These are phyloP conservation scores for Lactuca sativa DNA, from an alignment of 129 eudicot species.

Conservation along the genomic window DNA sequence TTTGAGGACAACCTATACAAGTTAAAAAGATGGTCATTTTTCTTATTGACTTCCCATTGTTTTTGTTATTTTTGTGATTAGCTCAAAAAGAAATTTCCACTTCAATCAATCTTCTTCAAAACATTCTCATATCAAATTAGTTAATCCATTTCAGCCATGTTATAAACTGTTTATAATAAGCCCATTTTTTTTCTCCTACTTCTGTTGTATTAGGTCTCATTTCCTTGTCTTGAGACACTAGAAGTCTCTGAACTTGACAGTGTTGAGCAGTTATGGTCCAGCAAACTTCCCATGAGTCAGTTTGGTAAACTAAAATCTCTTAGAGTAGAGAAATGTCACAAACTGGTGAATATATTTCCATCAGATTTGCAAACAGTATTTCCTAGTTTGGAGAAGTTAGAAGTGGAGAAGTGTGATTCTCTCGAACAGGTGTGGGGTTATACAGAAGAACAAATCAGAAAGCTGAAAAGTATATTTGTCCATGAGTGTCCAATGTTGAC, in stretches of 20 bases:
- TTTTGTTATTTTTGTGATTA: not conserved
- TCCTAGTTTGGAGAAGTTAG: conserved; percentile 33
- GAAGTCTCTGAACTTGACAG: conserved; percentile 43
- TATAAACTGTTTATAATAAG: conserved; percentile 1
- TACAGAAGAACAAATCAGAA: conserved; percentile 31
- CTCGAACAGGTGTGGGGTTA: conserved; percentile 36
- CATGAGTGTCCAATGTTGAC: conserved; percentile 28
- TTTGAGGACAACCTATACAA: too few species aligned
- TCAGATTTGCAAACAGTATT: conserved; percentile 22
- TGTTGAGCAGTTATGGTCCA: conserved; percentile 32
- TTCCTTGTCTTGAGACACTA: conserved; percentile 35
- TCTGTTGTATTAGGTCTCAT: conserved; percentile 24
- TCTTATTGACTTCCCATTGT: not conserved
- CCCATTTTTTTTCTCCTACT: not conserved
- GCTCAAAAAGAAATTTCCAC: not conserved
- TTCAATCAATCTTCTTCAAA: not conserved
- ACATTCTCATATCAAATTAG: not conserved
- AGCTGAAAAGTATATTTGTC: conserved; percentile 23
- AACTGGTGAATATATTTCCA: conserved; percentile 36
- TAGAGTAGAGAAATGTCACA: conserved; percentile 31
- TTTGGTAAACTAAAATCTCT: conserved; percentile 31
- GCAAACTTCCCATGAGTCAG: conserved; percentile 21
- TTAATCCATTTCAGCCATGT: not conserved
- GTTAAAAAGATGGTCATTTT: not conserved
- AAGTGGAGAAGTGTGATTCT: conserved; percentile 37